Evolutionary conservation across 164 flowering plant genomes (phyloP), one percentile per base, ranked within the genome.

Genomic region (Stephania cephalantha): DNA sequence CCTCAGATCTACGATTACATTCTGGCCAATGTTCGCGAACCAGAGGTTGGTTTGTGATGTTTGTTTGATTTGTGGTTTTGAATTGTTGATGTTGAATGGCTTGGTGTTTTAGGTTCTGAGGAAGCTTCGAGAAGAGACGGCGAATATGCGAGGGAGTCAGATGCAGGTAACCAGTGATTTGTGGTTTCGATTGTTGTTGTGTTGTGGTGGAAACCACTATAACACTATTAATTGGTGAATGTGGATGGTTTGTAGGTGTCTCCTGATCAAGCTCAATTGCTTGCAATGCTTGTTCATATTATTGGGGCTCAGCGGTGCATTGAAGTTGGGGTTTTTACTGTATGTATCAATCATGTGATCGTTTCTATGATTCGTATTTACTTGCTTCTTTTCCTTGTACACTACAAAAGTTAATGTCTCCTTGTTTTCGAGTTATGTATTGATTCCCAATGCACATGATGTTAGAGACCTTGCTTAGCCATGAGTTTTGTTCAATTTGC

Each of bases 221-320:
- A 17, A 3, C 25, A 42, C 9, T 11, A 44, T 15, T 20, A n/a
- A 44, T 30, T 13, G 46, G 12, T 46, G 20, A 20, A 18, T 61
- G 7, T 29, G 7, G 72, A 68, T 35, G 12, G 55, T 71, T 75
- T 30, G 69, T 78, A 93, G 98, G 98, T 91, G 45, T 91, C 98
- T 67, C 98, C 97, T 69, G 97, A 94, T 83, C 97, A 94, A 71
- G 97, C 95, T 20, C 97, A 92, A 67, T 80, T 94, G 52, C 94
- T 92, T 71, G 91, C 94, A 18, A 90, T 92, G 97, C 94, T 94
- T 46, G 97, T 91, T 17, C 90, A 87, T 78, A 86, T 90, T 80
- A 87, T 85, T 53, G 97, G 97, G 17, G 97, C 98, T 6, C 66
- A 88, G 71, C 78, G 87, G 71, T 94, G 98, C 75, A 92, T 94